phyloP scores from a whole-genome alignment of 768 basidiomycete species.

The Termitomyces eurrhizus region DNA sequence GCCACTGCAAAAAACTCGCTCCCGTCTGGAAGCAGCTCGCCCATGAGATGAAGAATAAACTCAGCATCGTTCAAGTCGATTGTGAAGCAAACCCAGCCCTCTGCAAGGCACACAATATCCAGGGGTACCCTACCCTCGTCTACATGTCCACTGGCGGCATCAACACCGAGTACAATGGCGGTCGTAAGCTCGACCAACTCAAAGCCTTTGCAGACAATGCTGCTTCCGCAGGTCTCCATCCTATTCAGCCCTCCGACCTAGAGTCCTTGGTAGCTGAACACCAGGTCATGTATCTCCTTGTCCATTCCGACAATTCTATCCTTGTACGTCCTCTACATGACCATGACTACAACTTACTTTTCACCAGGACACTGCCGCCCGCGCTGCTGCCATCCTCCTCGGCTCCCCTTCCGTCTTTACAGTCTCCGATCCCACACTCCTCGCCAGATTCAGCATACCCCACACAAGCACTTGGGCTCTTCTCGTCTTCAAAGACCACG shows the following conservation, averaged over 20 bases:
- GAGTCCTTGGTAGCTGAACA: conserved; percentile 29
- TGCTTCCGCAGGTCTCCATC: conserved; percentile 46
- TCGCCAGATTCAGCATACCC: conserved; percentile 33
- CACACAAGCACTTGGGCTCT: conserved; percentile 51
- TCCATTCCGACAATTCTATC: conserved; percentile 39
- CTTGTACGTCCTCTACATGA: conserved; percentile 26
- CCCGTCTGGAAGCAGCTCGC: conserved; percentile 81
- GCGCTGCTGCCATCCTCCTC: conserved; percentile 39
- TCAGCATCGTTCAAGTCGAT: conserved; percentile 83
- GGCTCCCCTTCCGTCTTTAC: conserved; percentile 44
- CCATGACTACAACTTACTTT: not conserved
- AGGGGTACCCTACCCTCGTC: conserved; percentile 81
- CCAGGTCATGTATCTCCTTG: conserved; percentile 51
- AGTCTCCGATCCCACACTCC: conserved; percentile 33
- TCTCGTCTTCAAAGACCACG: conserved; percentile 63
- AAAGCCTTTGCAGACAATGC: conserved; percentile 75
- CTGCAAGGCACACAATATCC: conserved; percentile 63
- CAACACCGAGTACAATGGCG: conserved; percentile 72
- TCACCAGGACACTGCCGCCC: conserved; percentile 30
- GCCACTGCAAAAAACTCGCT: conserved; percentile 93
- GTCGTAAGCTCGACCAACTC: conserved; percentile 68
- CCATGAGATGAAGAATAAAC: conserved; percentile 56
- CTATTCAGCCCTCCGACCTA: conserved; percentile 37
- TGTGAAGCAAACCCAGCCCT: conserved; percentile 73
- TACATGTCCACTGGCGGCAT: conserved; percentile 57